Evolutionary conservation across 805 yeast species (phyloP).

Genomic region (Sungouiozyma intestinalis): DNA sequence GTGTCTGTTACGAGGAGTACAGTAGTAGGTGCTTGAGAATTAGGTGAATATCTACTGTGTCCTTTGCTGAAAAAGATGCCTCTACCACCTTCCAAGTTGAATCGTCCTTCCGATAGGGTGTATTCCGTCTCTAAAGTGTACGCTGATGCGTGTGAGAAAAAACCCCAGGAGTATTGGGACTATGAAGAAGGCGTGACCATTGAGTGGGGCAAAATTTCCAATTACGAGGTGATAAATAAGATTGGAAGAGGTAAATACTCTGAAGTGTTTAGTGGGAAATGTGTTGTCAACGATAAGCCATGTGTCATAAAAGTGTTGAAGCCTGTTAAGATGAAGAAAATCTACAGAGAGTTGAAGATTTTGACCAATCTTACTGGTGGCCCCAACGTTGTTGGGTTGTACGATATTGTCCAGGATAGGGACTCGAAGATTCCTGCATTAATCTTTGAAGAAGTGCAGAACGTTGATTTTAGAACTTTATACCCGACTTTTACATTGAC

Average conservation of each 20-base stretch:
- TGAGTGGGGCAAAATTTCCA: constrained; percentile 77
- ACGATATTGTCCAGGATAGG: constrained; percentile 83
- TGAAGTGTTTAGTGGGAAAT: constrained; percentile 83
- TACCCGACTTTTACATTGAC: constrained; percentile 68
- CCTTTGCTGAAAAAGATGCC: no score
- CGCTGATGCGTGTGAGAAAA: constrained; percentile 63
- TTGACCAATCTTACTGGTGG: constrained; percentile 78
- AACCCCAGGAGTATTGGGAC: constrained; percentile 83
- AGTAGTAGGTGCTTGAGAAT: no score
- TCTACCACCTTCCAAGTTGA: constrained; percentile 27
- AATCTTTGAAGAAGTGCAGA: constrained; percentile 75
- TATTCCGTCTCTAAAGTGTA: constrained; percentile 67
- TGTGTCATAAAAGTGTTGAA: constrained; percentile 86
- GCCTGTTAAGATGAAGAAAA: constrained; percentile 88
- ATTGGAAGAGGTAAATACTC: constrained; percentile 91
- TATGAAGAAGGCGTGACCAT: constrained; percentile 56
- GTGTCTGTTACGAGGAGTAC: no score
- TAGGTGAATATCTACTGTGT: no score
- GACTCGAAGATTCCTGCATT: constrained; percentile 79
- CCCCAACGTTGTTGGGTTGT: constrained; percentile 62
- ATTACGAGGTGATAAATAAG: constrained; percentile 74
- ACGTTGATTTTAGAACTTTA: constrained; percentile 75
- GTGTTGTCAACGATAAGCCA: constrained; percentile 46
- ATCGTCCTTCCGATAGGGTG: constrained; percentile 27
- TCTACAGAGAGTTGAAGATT: constrained; percentile 81